A percentile compares a stretch with the other conserved stretches of the same genome.
These are phyloP conservation scores for Vitis rupestris DNA, from an alignment of 164 flowering plant species.

Conservation along the genomic window DNA sequence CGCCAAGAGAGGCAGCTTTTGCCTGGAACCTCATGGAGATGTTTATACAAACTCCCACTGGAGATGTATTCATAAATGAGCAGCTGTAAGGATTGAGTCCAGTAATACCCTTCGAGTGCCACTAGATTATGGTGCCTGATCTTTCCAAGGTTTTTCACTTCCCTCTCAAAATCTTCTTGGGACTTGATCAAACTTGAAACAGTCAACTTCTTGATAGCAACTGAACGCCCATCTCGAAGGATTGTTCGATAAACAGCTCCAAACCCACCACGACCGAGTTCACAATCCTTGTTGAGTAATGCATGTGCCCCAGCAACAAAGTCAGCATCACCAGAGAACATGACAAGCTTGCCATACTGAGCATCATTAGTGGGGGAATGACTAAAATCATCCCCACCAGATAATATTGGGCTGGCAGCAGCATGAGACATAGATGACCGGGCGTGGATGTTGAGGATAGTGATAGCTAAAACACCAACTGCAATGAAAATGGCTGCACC, in stretches of 20 bases:
- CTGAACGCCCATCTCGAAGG: constrained; percentile 68
- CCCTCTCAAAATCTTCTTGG: constrained; percentile 84
- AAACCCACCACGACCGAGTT: constrained; percentile 93
- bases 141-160: constrained; percentile 65
- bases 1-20: constrained; percentile 60
- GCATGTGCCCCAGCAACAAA: constrained; percentile 69
- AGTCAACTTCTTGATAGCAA: constrained; percentile 87
- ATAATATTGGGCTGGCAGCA: constrained; percentile 40
- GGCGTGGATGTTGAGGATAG: constrained; percentile 68
- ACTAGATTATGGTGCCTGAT: constrained; percentile 70
- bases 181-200: constrained; percentile 71
- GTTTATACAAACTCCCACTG: constrained; percentile 65
- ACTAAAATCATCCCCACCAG: constrained; percentile 70
- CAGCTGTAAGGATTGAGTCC: constrained; percentile 85
- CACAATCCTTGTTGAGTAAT: constrained; percentile 78
- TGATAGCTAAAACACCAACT: constrained; percentile 69
- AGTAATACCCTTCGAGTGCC: constrained; percentile 74
- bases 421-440: constrained; percentile 56
- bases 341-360: constrained; percentile 79
- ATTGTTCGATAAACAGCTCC: constrained; percentile 79
- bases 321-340: constrained; percentile 86
- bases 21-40: constrained; percentile 56
- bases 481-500: constrained; percentile 84
- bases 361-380: constrained; percentile 68
- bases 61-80: constrained; percentile 71